Percentiles rank a stretch among this genome's conserved stretches.
phyloP scores from a whole-genome alignment of 2,329 filamentous ascomycete species.

The Xylaria sp. region DNA sequence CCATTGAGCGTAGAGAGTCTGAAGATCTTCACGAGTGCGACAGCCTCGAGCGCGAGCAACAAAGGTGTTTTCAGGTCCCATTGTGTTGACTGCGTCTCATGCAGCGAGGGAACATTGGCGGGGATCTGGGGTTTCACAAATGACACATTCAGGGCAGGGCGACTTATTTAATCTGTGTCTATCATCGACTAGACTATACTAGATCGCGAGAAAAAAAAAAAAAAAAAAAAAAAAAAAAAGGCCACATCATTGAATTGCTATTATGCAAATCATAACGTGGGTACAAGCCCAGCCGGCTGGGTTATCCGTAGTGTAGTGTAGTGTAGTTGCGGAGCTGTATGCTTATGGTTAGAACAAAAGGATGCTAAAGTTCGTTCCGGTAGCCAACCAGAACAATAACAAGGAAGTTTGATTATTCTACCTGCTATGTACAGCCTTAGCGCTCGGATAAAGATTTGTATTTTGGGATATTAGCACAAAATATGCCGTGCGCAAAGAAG shows the following conservation, averaged over 20 bases:
- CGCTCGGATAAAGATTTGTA: background rate
- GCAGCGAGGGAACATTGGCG: background rate
- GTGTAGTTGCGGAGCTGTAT: background rate
- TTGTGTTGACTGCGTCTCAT: background rate
- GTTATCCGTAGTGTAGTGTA: background rate
- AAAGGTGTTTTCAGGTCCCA: slow-evolving; percentile 2
- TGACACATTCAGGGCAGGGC: background rate
- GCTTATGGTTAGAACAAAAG: background rate
- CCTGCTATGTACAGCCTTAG: background rate
- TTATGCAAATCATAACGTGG: too few relatives aligned
- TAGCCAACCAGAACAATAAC: background rate
- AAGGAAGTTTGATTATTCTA: background rate
- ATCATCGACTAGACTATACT: background rate
- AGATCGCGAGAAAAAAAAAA: too few relatives aligned
- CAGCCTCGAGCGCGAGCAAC: slow-evolving; percentile 20
- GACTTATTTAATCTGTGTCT: background rate
- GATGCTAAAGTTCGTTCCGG: background rate
- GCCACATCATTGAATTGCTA: too few relatives aligned
- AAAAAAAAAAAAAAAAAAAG: too few relatives aligned
- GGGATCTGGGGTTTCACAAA: background rate
- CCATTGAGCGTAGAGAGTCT: slow-evolving; percentile 50
- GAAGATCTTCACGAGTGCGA: slow-evolving; percentile 22
- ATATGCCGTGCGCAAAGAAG: background rate
- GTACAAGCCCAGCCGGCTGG: background rate
- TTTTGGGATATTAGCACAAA: background rate